Base-by-base conservation (phyloP, 2,329 filamentous ascomycete genomes). In the Parascedosporium putredinis region DNA sequence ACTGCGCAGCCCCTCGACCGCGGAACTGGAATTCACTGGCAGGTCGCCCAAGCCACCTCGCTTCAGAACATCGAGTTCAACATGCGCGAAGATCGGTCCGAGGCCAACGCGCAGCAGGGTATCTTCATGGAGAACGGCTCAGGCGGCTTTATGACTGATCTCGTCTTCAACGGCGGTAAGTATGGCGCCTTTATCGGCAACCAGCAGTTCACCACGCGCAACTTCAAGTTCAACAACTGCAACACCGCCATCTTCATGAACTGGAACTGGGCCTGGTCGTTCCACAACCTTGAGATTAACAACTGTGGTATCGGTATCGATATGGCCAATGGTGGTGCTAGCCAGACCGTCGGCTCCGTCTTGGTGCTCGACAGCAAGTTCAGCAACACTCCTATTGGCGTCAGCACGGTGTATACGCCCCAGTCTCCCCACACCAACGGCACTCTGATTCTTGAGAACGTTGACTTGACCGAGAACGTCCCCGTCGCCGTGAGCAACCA, bases 251-350 rank as follows among this genome's bases (percentile, higher is more conserved):
- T 95, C 55, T 88, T 79, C 68, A 85, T 93, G 81, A 89, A 89
- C 72, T 95, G 88, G 88, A 87, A 91, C 70, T 95, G 88, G 88
- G 73, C 81, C 16, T 94, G 86, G 84, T 81, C 83, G 42, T 79
- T 93, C 67, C 88, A 91, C 62, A 84, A 79, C 31, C 57, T 94
- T 33, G 36, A 44, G 40, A 50, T 50, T 66, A 81, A 88, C 64
- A 80, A 84, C 62, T 87, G 84, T 62, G 69, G 72, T n/a, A 67
- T 90, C 34, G 88, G 86, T 50, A 71, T 94, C 54, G 85, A 94
- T 66, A 88, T 95, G 81, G 78, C 83, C 49, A 78, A 76, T 56
- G 76, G 79, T 45, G 47, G 70, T 27, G 69, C 73, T n/a, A 57
- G 60, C 57, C 86, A 93, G 69, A 84, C 81, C 9, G 89, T 95